Evolutionary conservation across 2,329 filamentous ascomycete species (phyloP), one percentile per base, ranked within the genome.

Genomic region (Cytospora mali): DNA sequence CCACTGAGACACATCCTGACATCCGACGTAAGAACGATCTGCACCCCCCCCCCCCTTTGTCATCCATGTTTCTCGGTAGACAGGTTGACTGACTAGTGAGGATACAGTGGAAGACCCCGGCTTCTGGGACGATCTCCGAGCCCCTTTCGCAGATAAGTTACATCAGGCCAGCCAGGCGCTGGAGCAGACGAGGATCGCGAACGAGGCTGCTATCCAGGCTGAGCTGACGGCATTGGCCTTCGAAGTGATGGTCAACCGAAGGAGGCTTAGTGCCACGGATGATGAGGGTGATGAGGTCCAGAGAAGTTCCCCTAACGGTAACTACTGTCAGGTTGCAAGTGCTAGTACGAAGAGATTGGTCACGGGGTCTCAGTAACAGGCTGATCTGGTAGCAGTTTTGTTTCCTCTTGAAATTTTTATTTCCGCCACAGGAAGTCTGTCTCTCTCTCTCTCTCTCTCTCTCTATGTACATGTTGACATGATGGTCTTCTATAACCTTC

Each of bases 1-100:
- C 67, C 6, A 62, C 66, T 6, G 66, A 68, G 31, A 52, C 62
- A 10, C 60, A 65, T 48, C 60, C 63, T 23, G 56, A 59, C 46
- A 65, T 65, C 18, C 55, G 60, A 5, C n/a, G 63, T 65, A 21
- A 62, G 63, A 39, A 51, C n/a, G 14, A 39, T 13, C 1, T 16
- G 2, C n/a, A 18, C 16, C 29, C 18, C 13, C 23, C 18, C 31
- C 13, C n/a, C 16, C 6, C 35, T 10, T 21, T 4, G 13, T 51
- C 29, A 18, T 31, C 5, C 33, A 48, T 31, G 16, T 39, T 28
- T 7, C 13, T 33, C 14, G 31, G 31, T 13, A n/a, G 10, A 23
- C 42, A 33, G 6, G 16, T 48, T 25, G n/a, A 42, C 16, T 10
- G 28, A 23, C 13, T 13, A n/a, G 42, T 23, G n/a, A 42, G 13